phyloP scores from a whole-genome alignment of 257 asterid genomes.

The Leonotis leonurus region DNA sequence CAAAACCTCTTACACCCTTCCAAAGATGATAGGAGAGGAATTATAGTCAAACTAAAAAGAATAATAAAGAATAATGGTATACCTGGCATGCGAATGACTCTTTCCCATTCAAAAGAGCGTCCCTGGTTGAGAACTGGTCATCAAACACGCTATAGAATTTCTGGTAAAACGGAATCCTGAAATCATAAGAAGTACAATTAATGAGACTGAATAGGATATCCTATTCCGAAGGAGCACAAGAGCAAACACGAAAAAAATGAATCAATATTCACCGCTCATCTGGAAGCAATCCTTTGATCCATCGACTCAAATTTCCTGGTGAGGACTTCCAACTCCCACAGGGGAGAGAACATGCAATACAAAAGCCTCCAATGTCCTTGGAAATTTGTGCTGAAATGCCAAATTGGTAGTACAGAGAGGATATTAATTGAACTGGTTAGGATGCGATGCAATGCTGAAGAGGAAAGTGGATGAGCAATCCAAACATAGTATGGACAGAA shows the following conservation, averaged over 20 bases:
- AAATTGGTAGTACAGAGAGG: conserved; percentile 9
- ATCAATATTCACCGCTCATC: conserved; percentile 39
- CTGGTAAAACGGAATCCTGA: conserved; percentile 69
- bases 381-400: conserved; percentile 69
- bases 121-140: conserved; percentile 60
- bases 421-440: too few species aligned
- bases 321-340: conserved; percentile 78
- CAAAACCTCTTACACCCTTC: conserved; percentile 2
- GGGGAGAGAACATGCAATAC: conserved; percentile 78
- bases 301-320: conserved; percentile 86
- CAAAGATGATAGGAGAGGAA: neutral
- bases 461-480: conserved; percentile 11
- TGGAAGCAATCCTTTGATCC: conserved; percentile 53
- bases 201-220: conserved; percentile 6
- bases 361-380: conserved; percentile 88
- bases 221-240: conserved; percentile 15
- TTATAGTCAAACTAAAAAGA: neutral
- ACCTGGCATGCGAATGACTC: conserved; percentile 89
- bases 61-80: conserved; percentile 12
- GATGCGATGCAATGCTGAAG: conserved; percentile 7
- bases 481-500: conserved; percentile 1
- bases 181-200: conserved; percentile 2
- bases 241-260: conserved; percentile 9
- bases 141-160: conserved; percentile 64
- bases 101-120: conserved; percentile 69